Base-by-base conservation (phyloP, 495 filamentous ascomycete species). In the Chaetomium cochliodes region DNA sequence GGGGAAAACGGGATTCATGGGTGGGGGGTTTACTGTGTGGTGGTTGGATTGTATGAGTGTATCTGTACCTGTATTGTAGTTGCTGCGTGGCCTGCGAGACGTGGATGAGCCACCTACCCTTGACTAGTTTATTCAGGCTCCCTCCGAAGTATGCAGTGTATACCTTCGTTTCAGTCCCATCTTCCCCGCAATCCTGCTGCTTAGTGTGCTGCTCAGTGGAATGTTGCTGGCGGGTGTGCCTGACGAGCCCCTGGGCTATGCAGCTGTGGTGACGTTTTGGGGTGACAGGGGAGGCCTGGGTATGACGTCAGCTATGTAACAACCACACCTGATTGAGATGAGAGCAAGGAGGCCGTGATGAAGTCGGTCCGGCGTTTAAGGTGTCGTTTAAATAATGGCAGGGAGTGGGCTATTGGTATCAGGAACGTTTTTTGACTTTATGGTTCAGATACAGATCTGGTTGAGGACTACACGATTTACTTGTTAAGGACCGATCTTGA, bases 291-390 rank as follows among this genome's bases (percentile, higher is more conserved):
- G 16, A 3, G 39, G 4, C 11, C 55, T 39, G 25, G 39, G 1
- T 2, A 49, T 60, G 57, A 60, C 57, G 57, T 60, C 57, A 60
- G 37, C n/a, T n/a, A n/a, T n/a, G 16, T 23, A 59, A 30, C 13
- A 47, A 33, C 23, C 8, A 30, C 55, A 7, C 37, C 39, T 44
- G 37, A 58, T 44, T 12, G 39, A 37, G 33, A 47, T 22, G n/a
- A 3, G 18, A 20, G n/a, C 54, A 23, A 42, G 28, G 18, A 1
- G 16, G 16, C 9, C 16, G 7, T 37, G 53, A 22, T 56, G 33
- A 41, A 52, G 22, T 25, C 22, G 11, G 15, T 6, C 23, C 8
- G 3, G 23, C 15, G 51, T 23, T 15, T 5, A 18, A 15, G 49
- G 11, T 26, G 26, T 51, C 33, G 49, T 26, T 51, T 51, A 51